These are phyloP conservation scores for Kwoniella shivajii DNA, from an alignment of 1,284 basidiomycete genomes.

Conservation along the genomic window DNA sequence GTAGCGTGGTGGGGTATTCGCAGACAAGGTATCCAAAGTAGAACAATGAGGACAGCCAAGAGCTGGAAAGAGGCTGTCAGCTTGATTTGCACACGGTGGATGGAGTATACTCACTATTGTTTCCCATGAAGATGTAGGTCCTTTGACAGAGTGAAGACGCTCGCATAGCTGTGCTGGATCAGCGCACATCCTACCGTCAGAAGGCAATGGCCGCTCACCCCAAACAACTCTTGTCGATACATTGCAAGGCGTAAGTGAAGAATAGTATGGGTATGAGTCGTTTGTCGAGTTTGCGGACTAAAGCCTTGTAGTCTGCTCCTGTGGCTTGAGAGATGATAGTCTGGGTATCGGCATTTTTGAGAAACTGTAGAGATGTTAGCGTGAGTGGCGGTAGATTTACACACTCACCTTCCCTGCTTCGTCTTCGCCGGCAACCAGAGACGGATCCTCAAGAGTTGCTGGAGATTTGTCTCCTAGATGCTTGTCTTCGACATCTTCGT, in stretches of 20 bases:
- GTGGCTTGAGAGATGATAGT: background rate
- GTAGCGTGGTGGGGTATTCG: conserved; percentile 4
- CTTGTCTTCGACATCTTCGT: background rate
- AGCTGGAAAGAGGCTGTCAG: background rate
- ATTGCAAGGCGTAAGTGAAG: conserved; percentile 6
- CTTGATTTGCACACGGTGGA: too few relatives aligned
- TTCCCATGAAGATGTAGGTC: background rate
- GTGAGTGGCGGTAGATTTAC: background rate
- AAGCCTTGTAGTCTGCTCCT: conserved; percentile 1
- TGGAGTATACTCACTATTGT: conserved; percentile 6
- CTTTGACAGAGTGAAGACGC: conserved; percentile 1
- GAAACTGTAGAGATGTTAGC: background rate
- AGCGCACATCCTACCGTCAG: background rate
- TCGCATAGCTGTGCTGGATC: conserved; percentile 1
- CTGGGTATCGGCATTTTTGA: background rate
- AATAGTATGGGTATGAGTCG: conserved; percentile 5
- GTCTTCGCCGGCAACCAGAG: background rate
- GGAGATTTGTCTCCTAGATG: background rate
- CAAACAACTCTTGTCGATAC: too few relatives aligned
- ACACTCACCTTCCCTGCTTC: conserved; percentile 5
- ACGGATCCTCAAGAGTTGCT: background rate
- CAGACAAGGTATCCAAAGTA: conserved; percentile 2
- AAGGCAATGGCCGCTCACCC: background rate
- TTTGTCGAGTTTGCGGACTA: conserved; percentile 5
- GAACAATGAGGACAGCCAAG: conserved; percentile 6